Evolutionary conservation across 2,329 filamentous ascomycete genomes (phyloP).

Genomic region (Colletotrichum kahawae): DNA sequence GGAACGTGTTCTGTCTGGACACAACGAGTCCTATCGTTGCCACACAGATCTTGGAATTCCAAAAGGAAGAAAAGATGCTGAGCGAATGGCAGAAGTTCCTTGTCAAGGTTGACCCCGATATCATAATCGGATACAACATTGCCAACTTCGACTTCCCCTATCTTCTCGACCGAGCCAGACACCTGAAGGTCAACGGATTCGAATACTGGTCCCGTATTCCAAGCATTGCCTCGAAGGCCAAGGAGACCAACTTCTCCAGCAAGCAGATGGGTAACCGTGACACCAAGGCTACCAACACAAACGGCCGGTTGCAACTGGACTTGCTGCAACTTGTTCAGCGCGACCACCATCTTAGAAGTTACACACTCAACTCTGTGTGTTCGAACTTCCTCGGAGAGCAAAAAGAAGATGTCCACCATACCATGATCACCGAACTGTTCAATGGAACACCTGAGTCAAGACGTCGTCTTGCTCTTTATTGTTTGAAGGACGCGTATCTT

Average conservation of each 20-base stretch:
- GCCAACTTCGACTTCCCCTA: constrained; percentile 99
- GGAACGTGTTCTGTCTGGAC: constrained; percentile 95
- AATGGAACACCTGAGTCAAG: constrained; percentile 95
- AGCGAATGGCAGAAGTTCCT: constrained; percentile 90
- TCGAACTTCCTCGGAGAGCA: constrained; percentile 96
- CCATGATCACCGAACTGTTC: constrained; percentile 98
- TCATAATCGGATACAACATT: constrained; percentile 99
- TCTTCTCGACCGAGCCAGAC: constrained; percentile 83
- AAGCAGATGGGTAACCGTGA: constrained; percentile 98
- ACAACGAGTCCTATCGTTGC: constrained; percentile 93
- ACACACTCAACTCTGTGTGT: constrained; percentile 95
- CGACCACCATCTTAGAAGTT: constrained; percentile 94
- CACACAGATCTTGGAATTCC: constrained; percentile 86
- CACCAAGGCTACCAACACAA: constrained; percentile 92
- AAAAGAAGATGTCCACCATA: constrained; percentile 98
- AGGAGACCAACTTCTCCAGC: constrained; percentile 87
- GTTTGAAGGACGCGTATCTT: constrained; percentile 95
- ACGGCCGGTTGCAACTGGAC: constrained; percentile 91
- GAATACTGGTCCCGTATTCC: constrained; percentile 87
- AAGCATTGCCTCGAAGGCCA: constrained; percentile 72
- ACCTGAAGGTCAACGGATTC: constrained; percentile 81
- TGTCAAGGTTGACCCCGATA: constrained; percentile 88
- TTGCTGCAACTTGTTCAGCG: constrained; percentile 93
- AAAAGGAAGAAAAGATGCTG: constrained; percentile 87
- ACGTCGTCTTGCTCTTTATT: constrained; percentile 91